Evolutionary conservation across 2,329 filamentous ascomycete genomes (phyloP), one percentile per base, ranked within the genome.

Genomic region (Fusarium beomiforme): DNA sequence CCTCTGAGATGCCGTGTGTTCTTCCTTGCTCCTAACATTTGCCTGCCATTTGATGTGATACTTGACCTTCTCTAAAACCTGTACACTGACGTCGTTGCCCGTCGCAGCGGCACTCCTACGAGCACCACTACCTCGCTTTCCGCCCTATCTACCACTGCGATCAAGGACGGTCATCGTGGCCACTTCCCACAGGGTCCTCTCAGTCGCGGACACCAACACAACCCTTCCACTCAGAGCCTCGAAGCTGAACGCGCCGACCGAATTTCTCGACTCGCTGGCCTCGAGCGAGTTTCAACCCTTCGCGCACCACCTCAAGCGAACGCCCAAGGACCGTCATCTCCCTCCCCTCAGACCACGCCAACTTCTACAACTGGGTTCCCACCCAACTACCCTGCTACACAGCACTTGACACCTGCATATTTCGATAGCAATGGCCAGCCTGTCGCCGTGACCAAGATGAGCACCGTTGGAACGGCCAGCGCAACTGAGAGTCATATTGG

Each of bases 161-260:
- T 97, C 86, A 97, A 98, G 82, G 95, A 98, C 79, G 95, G 95
- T 75, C 94, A 98, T 78, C 93, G 94, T 67, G 95, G 95, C 70
- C 90, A 94, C 78, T 87, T 91, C 31, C 89, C 90, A 31, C 87
- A 90, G 24, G 78, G 78, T 12, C 75, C 81, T 63, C 85, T 87
- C 61, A 85, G 85, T 68, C 89, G 89, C 54, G 84, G 88, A 75
- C 84, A 90, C 79, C 82, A 89, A 76, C 85, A 90, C 77, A 85
- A 88, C 75, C 84, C 87, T 73, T 81, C 89, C 10, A 88, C 89
- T 58, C 92, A 89, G 72, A 95, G 92, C 76, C 90, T 96, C 67
- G 95, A 97, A 77, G 94, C 94, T 70, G 95, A 97, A 81, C 93
- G 95, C 74, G 94, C 94, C 70, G 95, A 98, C 82, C 94, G 95